Evolutionary conservation across 208 protist species (phyloP).

Genomic region (Leishmania tarentolae): DNA sequence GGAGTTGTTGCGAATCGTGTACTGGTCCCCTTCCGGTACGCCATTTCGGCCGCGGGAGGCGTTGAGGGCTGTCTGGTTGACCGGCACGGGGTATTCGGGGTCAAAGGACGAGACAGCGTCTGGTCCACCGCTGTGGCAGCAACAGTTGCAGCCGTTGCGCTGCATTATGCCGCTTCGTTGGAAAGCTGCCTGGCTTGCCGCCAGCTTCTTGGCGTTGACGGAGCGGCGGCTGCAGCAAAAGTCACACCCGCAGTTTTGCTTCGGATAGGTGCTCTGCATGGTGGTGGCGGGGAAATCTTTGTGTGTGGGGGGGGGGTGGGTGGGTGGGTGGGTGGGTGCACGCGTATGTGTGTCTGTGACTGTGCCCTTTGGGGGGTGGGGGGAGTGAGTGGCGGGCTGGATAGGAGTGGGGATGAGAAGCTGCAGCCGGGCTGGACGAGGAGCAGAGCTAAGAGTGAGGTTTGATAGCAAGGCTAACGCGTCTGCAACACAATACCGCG

Average conservation of each 20-base stretch:
- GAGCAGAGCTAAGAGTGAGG: background rate
- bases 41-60: constrained; percentile 67
- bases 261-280: constrained; percentile 35
- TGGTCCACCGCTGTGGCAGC: constrained; percentile 40
- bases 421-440: background rate
- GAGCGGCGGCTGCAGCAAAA: constrained; percentile 82
- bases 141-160: constrained; percentile 62
- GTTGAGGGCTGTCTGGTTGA: constrained; percentile 86
- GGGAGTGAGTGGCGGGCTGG: too few relatives aligned
- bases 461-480: background rate
- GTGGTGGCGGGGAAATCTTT: constrained; percentile 55
- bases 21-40: constrained; percentile 48
- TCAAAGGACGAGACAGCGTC: constrained; percentile 49
- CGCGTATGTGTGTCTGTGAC: background rate
- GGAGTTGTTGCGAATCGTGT: constrained; percentile 42
- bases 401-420: background rate
- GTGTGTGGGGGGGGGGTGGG: too few relatives aligned
- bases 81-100: constrained; percentile 69
- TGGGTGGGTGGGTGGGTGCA: too few relatives aligned
- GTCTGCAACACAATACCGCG: background rate
- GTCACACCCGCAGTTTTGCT: constrained; percentile 86
- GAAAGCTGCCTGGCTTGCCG: constrained; percentile 42
- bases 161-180: constrained; percentile 32
- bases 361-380: background rate
- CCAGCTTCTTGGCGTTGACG: constrained; percentile 80